Evolutionary conservation across 106 monocot genomes (phyloP).

Genomic region (Dactylorhiza incarnata): DNA sequence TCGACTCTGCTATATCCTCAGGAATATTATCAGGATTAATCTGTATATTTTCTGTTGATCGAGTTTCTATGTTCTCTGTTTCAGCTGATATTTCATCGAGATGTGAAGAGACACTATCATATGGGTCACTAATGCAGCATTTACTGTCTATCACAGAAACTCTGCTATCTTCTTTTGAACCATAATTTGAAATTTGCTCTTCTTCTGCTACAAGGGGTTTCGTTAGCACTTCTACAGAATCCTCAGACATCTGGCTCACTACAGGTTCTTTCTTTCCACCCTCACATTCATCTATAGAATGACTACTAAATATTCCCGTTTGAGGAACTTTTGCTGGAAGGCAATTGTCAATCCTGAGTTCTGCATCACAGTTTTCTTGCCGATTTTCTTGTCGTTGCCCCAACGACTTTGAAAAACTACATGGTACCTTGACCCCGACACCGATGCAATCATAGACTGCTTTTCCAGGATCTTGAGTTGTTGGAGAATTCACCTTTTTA

Average conservation of each 20-base stretch:
- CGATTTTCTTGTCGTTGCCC: neutral
- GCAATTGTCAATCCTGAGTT: neutral
- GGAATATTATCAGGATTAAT: conserved; percentile 1
- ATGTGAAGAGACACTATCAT: neutral
- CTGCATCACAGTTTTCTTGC: neutral
- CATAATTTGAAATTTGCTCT: neutral
- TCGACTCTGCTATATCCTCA: neutral
- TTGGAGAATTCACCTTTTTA: neutral
- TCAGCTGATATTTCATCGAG: neutral
- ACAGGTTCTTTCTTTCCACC: conserved; percentile 23
- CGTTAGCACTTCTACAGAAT: conserved; percentile 2
- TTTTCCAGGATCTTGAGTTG: neutral
- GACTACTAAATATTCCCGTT: conserved; percentile 9
- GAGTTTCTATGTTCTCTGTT: neutral
- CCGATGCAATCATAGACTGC: conserved; percentile 4
- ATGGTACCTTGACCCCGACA: neutral
- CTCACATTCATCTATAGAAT: conserved; percentile 12
- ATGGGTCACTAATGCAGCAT: neutral
- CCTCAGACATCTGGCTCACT: neutral
- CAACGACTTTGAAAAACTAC: conserved; percentile 1
- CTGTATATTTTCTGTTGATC: neutral
- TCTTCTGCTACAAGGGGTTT: neutral
- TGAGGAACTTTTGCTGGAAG: conserved; percentile 2
- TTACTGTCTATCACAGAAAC: neutral
- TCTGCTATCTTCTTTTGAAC: neutral